Conservation (phyloP, 352 stramenopile species). For the Globisporangium nunn region DNA sequence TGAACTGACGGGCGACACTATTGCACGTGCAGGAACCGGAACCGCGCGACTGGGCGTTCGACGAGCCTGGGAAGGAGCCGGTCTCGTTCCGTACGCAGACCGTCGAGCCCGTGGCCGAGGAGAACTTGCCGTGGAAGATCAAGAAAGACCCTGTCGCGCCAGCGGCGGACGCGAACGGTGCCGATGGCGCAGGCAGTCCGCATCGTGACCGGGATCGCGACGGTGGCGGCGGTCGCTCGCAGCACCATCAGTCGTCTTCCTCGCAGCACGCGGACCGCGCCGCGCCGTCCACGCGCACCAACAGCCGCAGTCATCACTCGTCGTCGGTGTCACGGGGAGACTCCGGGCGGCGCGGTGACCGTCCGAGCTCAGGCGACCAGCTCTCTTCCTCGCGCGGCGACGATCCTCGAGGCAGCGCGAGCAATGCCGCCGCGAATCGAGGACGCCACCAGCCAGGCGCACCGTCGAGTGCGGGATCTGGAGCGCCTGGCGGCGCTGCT, state of each 20-base stretch:
- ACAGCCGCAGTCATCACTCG: constrained; percentile 41
- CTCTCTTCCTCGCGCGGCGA: constrained; percentile 11
- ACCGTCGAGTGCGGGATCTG: not conserved
- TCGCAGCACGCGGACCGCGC: constrained; percentile 17
- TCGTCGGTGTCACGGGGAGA: constrained; percentile 24
- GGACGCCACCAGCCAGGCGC: not conserved
- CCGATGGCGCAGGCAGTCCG: constrained; percentile 15
- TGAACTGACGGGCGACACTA: not conserved
- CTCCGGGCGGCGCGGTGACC: constrained; percentile 33
- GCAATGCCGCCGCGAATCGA: constrained; percentile 2
- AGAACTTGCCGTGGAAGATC: constrained; percentile 62
- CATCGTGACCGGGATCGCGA: constrained; percentile 30
- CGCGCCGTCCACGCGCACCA: constrained; percentile 12
- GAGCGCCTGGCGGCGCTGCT: not conserved
- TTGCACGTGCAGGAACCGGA: constrained; percentile 51
- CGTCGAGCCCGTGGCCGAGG: constrained; percentile 68
- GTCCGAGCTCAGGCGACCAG: constrained; percentile 22
- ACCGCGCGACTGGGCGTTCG: constrained; percentile 81
- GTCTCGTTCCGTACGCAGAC: constrained; percentile 82
- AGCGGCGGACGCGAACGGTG: constrained; percentile 16
- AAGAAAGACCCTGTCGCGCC: constrained; percentile 32
- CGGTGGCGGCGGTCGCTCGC: constrained; percentile 6
- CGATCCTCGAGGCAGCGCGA: constrained; percentile 5
- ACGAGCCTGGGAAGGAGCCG: constrained; percentile 82
- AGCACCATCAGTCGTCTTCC: constrained; percentile 12